phyloP scores from a whole-genome alignment of 805 yeast genomes.

The Candida silvatica region DNA sequence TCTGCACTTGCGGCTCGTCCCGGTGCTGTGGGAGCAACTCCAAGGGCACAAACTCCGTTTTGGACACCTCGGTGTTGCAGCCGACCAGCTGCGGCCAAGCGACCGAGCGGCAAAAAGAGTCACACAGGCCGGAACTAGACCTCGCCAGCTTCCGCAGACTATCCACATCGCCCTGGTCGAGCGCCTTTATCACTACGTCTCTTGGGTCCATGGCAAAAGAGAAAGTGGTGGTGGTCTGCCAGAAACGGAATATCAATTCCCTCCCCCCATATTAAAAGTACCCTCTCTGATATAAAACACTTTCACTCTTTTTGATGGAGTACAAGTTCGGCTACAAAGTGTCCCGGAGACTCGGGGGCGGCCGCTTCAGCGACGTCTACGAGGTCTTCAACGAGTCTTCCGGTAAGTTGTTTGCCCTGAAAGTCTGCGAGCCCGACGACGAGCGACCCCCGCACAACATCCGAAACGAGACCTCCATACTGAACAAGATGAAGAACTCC shows the following conservation, averaged over 20 bases:
- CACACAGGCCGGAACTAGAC: slow-evolving; percentile 43
- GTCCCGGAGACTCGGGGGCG: slow-evolving; percentile 27
- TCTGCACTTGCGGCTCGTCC: slow-evolving; percentile 71
- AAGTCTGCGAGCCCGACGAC: slow-evolving; percentile 39
- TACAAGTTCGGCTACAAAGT: slow-evolving; percentile 11
- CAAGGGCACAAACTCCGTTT: neutral
- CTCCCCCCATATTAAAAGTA: no score
- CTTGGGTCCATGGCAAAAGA: no score
- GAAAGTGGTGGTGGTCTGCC: no score
- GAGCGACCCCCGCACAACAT: slow-evolving; percentile 47
- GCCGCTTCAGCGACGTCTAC: slow-evolving; percentile 35
- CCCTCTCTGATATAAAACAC: no score
- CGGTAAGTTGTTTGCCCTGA: slow-evolving; percentile 30
- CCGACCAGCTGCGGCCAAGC: slow-evolving; percentile 44
- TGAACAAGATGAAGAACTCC: slow-evolving; percentile 16
- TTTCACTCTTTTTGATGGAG: no score
- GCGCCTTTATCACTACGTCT: no score
- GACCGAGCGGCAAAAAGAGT: slow-evolving; percentile 29
- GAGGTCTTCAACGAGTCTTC: slow-evolving; percentile 2
- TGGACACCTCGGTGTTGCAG: neutral
- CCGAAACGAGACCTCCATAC: slow-evolving; percentile 33
- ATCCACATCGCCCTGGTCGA: no score
- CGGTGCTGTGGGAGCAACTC: slow-evolving; percentile 32
- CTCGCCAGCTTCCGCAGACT: no score
- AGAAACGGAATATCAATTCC: no score